Evolutionary conservation across 768 basidiomycete genomes (phyloP).

Genomic region (Amylocystis lapponica): DNA sequence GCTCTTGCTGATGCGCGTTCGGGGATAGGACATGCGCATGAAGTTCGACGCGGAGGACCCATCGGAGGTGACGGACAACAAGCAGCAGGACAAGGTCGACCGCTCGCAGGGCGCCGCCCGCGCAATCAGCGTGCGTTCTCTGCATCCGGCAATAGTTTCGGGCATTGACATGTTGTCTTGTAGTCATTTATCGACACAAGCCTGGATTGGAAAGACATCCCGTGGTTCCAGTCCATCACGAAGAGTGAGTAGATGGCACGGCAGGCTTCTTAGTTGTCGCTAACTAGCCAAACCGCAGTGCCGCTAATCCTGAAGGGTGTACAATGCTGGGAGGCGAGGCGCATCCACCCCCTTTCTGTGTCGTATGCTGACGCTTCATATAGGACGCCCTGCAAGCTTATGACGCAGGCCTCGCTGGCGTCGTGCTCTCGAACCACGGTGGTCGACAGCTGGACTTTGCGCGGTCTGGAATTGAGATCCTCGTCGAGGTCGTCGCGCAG

Average conservation of each 20-base stretch:
- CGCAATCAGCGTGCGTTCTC: constrained; percentile 72
- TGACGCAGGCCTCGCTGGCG: constrained; percentile 64
- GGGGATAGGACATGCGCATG: constrained; percentile 43
- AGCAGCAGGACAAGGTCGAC: constrained; percentile 31
- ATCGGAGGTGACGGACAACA: constrained; percentile 38
- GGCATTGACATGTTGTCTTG: constrained; percentile 30
- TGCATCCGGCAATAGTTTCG: not conserved
- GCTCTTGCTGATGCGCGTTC: too few species aligned
- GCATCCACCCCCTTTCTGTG: too few species aligned
- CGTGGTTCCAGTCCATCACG: constrained; percentile 57
- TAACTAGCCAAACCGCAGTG: constrained; percentile 53
- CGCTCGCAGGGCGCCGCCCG: constrained; percentile 68
- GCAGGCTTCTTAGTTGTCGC: too few species aligned
- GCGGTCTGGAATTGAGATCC: constrained; percentile 85
- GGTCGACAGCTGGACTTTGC: constrained; percentile 66
- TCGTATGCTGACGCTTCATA: constrained; percentile 78
- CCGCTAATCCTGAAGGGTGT: constrained; percentile 84
- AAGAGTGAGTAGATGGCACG: constrained; percentile 30
- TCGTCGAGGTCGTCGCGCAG: constrained; percentile 76
- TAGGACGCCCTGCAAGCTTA: constrained; percentile 87
- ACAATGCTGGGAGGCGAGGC: constrained; percentile 50
- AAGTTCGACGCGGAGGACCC: constrained; percentile 45
- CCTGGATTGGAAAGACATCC: constrained; percentile 79
- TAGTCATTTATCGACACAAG: constrained; percentile 94
- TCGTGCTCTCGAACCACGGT: constrained; percentile 86